Conservation (phyloP, 75 land plant species). For the Sequoia sempervirens region DNA sequence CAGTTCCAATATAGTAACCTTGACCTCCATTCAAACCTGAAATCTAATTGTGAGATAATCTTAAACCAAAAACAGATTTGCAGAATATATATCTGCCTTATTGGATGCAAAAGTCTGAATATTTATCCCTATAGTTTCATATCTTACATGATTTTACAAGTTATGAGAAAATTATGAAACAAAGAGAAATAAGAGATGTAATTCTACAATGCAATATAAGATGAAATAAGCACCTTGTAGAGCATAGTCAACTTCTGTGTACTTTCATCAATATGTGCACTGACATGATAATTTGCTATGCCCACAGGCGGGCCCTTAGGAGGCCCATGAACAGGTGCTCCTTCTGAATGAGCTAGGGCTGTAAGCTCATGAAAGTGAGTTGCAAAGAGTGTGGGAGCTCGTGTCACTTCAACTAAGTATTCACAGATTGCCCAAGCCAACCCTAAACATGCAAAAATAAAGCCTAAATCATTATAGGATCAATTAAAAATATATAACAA, state of each 20-base stretch:
- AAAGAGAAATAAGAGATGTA: background rate
- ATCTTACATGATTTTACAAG: background rate
- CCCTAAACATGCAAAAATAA: slow-evolving; percentile 36
- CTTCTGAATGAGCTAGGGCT: slow-evolving; percentile 57
- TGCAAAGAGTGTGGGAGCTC: slow-evolving; percentile 95
- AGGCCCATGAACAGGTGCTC: slow-evolving; percentile 22
- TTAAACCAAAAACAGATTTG: background rate
- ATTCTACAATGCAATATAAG: background rate
- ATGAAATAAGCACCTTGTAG: slow-evolving; percentile 69
- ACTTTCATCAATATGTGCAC: slow-evolving; percentile 86
- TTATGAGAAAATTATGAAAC: background rate
- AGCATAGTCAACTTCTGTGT: slow-evolving; percentile 94
- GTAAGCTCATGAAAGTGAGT: slow-evolving; percentile 99
- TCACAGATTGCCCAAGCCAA: slow-evolving; percentile 99
- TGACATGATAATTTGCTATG: slow-evolving; percentile 90
- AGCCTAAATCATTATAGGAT: background rate
- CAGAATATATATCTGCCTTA: background rate
- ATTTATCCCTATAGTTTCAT: background rate
- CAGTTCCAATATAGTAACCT: background rate
- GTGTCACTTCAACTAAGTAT: slow-evolving; percentile 80
- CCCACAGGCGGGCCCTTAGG: slow-evolving; percentile 43
- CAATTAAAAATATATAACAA: background rate
- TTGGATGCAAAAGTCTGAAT: background rate
- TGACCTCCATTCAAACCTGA: background rate
- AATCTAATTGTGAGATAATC: background rate